phyloP scores from a whole-genome alignment of 306 rosid genomes.

The Corylus americana region DNA sequence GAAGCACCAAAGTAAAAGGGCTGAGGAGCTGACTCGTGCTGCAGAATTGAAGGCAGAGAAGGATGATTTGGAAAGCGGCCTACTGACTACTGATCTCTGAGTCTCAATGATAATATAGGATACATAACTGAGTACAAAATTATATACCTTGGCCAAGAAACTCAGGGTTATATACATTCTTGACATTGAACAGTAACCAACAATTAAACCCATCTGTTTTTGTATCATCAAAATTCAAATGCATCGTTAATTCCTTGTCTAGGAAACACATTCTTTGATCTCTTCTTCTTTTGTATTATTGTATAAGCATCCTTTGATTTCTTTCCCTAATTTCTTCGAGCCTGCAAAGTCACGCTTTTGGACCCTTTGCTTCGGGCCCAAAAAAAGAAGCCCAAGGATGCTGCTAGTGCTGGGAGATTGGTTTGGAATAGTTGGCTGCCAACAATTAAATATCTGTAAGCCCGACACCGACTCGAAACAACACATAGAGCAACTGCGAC shows the following conservation, averaged over 20 bases:
- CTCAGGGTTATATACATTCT: slow-evolving; percentile 2
- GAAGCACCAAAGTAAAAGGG: slow-evolving; percentile 61
- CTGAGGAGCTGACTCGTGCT: slow-evolving; percentile 49
- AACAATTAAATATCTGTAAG: no score
- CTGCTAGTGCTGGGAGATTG: no score
- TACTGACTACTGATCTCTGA: slow-evolving; percentile 43
- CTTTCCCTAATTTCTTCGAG: no score
- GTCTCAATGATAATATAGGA: background rate
- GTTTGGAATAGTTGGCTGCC: no score
- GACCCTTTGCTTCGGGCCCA: no score
- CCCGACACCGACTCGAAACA: no score
- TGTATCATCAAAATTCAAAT: background rate
- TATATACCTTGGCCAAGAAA: slow-evolving; percentile 11
- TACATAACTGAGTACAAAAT: slow-evolving; percentile 23
- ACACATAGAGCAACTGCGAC: no score
- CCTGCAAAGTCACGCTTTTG: no score
- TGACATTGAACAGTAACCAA: slow-evolving; percentile 9
- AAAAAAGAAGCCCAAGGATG: no score
- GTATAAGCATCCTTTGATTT: no score
- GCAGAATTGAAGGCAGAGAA: slow-evolving; percentile 15
- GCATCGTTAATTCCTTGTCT: slow-evolving; percentile 15
- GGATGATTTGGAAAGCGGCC: slow-evolving; percentile 54
- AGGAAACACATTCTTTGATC: slow-evolving; percentile 9
- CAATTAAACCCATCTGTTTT: background rate
- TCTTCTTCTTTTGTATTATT: no score